Conservation (phyloP, 768 basidiomycete species). For the Rhodotorula paludigena region DNA sequence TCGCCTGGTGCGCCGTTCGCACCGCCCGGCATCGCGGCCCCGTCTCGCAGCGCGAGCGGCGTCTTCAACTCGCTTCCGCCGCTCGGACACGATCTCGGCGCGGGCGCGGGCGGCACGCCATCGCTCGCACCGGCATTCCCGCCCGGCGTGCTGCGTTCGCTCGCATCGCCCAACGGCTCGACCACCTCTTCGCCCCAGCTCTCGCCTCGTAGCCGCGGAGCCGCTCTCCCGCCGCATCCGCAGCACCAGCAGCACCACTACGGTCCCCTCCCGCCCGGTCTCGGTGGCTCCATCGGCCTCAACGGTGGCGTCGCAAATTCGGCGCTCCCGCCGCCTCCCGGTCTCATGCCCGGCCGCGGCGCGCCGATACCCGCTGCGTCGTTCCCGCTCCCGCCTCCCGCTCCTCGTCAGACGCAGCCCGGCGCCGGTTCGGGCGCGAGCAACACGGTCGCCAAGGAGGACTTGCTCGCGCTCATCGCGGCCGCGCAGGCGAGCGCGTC, state of each 20-base stretch:
- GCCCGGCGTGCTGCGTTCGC: conserved; percentile 20
- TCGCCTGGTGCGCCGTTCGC: conserved; percentile 21
- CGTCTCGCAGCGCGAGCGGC: conserved; percentile 10
- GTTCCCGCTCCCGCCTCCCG: conserved; percentile 38
- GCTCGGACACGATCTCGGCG: neutral
- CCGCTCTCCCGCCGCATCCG: neutral
- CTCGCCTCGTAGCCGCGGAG: conserved; percentile 19
- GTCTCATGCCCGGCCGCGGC: conserved; percentile 13
- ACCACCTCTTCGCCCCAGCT: conserved; percentile 30
- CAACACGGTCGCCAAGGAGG: conserved; percentile 33
- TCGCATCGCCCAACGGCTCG: conserved; percentile 27
- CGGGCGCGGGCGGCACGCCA: neutral
- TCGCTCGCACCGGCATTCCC: conserved; percentile 18
- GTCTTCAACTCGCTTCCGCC: conserved; percentile 1
- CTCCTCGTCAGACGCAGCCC: conserved; percentile 20
- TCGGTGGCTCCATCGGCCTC: conserved; percentile 11
- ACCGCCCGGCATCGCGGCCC: conserved; percentile 27
- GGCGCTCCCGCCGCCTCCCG: conserved; percentile 30
- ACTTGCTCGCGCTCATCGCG: conserved; percentile 33
- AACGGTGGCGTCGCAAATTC: conserved; percentile 13
- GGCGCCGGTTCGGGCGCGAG: neutral
- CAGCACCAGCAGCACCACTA: neutral
- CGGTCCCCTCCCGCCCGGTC: conserved; percentile 16
- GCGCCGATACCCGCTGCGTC: conserved; percentile 33
- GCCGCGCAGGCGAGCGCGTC: conserved; percentile 30